These are phyloP conservation scores for Thalassiosira delicatula DNA, from an alignment of 352 stramenopile species.

Conservation along the genomic window DNA sequence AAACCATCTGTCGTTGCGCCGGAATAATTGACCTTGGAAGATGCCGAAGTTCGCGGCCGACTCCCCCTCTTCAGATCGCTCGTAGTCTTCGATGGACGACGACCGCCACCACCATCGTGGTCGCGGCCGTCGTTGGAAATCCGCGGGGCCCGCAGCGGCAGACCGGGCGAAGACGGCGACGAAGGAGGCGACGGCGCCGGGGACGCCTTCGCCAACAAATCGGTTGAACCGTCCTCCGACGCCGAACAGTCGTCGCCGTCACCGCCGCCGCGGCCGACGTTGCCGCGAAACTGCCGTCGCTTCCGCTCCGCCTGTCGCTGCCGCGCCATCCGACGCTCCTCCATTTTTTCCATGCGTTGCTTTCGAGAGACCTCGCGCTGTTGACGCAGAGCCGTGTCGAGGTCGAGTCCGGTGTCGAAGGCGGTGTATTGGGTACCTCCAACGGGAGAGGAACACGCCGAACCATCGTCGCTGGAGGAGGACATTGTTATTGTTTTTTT, in stretches of 20 bases:
- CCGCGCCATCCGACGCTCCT: neutral
- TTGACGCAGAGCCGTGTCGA: constrained; percentile 21
- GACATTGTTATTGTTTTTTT: neutral
- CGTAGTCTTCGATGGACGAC: neutral
- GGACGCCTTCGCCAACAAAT: constrained; percentile 26
- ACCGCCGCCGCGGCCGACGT: too few relatives aligned
- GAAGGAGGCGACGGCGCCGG: too few relatives aligned
- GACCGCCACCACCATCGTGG: too few relatives aligned
- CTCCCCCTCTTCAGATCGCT: neutral
- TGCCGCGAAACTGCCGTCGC: neutral
- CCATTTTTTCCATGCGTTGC: neutral
- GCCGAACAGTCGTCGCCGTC: neutral
- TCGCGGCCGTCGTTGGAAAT: too few relatives aligned
- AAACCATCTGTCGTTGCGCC: neutral
- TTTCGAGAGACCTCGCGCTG: neutral
- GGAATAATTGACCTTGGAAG: constrained; percentile 4
- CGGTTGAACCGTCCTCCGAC: neutral
- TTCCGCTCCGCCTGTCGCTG: constrained; percentile 16
- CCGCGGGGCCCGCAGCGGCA: neutral
- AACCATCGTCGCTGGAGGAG: constrained; percentile 5
- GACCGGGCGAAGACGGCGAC: neutral
- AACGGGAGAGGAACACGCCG: neutral
- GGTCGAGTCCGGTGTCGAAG: neutral
- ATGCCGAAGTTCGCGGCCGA: neutral
- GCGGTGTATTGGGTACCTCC: neutral